Base-by-base conservation (phyloP, 257 asterid species). In the Primulina tabacum region DNA sequence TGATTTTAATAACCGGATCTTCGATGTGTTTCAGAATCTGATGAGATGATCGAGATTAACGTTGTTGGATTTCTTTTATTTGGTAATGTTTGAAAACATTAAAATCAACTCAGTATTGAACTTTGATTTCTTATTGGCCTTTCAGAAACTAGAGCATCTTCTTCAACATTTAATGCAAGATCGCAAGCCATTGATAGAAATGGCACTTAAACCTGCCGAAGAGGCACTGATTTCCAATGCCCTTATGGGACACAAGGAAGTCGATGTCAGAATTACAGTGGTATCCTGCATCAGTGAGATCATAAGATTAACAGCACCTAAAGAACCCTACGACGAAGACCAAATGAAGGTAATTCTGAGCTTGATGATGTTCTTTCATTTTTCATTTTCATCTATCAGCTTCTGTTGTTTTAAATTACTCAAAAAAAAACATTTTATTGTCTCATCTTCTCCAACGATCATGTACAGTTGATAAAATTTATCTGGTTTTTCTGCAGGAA, bases 251-350 rank as follows among this genome's bases (percentile, higher is more conserved):
- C 75, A 75, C 28, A 33, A 64, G 32, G 75, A 69, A 26, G 11
- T 68, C 66, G 78, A 53, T 68, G 71, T 75, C 28, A 75, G 66
- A 56, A 33, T 69, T 68, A 59, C 67, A 29, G 79, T 32, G 30
- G 67, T 66, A 20, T 53, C 73, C 52, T 76, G 80, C 65, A 76
- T 76, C 17, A 12, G 53, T 50, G 65, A 70, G 73, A 71, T 76
- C 65, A 33, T 71, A 52, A 65, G 76, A 65, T 60, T 76, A 65
- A 56, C 72, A 33, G 76, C 80, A 60, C 79, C 79, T 14, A 38
- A 47, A 7, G 79, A 70, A 32, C 75, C 79, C 50, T 75, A 29
- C 20, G 58, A 34, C 16, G 75, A 70, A 11, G 69, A 21, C 60
- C 72, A 64, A 32, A 57, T 70, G 72, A 59, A 58, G 79, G 75